Evolutionary conservation across 1,284 basidiomycete species (phyloP).

Genomic region (Cryptococcus sp.): DNA sequence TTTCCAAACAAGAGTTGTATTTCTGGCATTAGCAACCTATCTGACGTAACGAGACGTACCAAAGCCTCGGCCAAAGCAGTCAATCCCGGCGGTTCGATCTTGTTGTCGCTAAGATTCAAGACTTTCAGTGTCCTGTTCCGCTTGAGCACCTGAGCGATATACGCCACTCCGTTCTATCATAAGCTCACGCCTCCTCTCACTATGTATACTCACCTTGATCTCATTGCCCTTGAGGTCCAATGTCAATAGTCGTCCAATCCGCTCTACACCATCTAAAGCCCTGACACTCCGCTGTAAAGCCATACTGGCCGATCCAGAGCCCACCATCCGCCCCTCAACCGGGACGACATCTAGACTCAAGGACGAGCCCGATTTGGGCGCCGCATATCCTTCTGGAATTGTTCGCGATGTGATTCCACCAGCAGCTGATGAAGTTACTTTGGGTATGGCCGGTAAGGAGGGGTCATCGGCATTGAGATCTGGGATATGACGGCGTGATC

Average conservation of each 20-base stretch:
- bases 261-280: slow-evolving; percentile 75
- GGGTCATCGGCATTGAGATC: slow-evolving; percentile 15
- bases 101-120: slow-evolving; percentile 89
- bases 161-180: slow-evolving; percentile 69
- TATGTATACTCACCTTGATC: slow-evolving; percentile 60
- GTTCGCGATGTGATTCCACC: slow-evolving; percentile 74
- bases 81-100: slow-evolving; percentile 76
- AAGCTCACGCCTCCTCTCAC: slow-evolving; percentile 12
- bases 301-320: slow-evolving; percentile 29
- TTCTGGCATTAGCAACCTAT: slow-evolving; percentile 55
- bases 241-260: slow-evolving; percentile 78
- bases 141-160: slow-evolving; percentile 91
- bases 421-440: slow-evolving; percentile 68
- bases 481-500: slow-evolving; percentile 38
- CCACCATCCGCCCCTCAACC: slow-evolving; percentile 25
- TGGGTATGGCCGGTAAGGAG: slow-evolving; percentile 39
- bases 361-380: background rate
- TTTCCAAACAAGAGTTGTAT: slow-evolving; percentile 92
- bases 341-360: slow-evolving; percentile 21
- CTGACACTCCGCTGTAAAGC: slow-evolving; percentile 62
- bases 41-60: slow-evolving; percentile 51
- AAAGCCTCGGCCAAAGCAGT: slow-evolving; percentile 81
- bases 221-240: slow-evolving; percentile 91
- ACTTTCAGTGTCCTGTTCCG: slow-evolving; percentile 92
- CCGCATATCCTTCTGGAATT: slow-evolving; percentile 41